These are phyloP conservation scores for Sarocladium oryzae DNA, from an alignment of 2,329 filamentous ascomycete genomes.

Conservation along the genomic window DNA sequence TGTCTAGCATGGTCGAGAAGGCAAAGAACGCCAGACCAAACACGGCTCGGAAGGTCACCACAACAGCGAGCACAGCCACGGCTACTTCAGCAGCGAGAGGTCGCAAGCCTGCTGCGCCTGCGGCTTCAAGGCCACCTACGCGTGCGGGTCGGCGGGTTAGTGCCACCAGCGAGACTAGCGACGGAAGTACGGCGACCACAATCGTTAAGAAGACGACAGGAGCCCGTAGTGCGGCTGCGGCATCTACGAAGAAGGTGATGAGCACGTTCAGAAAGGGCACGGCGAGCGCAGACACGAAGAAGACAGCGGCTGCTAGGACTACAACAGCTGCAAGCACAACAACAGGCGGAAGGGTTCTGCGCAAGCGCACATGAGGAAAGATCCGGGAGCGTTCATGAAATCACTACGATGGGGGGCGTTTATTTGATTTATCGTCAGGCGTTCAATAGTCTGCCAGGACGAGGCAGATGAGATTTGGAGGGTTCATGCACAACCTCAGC, in stretches of 20 bases:
- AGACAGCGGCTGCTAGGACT: constrained; percentile 36
- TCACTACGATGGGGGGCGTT: too few species aligned
- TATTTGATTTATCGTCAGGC: neutral
- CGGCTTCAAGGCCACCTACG: constrained; percentile 32
- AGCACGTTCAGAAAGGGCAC: constrained; percentile 44
- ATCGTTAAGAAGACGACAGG: constrained; percentile 50
- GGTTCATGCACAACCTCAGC: neutral
- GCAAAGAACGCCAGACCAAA: constrained; percentile 48
- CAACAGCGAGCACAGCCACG: constrained; percentile 39
- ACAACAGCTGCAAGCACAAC: constrained; percentile 32
- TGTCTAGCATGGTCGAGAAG: constrained; percentile 55
- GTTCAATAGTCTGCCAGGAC: neutral
- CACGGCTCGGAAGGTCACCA: constrained; percentile 39
- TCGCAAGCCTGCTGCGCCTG: constrained; percentile 28
- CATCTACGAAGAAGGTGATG: constrained; percentile 46
- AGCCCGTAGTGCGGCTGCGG: constrained; percentile 27
- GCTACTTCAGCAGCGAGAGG: constrained; percentile 26
- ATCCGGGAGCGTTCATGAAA: neutral
- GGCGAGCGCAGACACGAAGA: constrained; percentile 42
- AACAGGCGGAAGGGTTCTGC: constrained; percentile 46
- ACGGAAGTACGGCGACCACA: constrained; percentile 53
- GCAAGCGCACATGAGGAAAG: constrained; percentile 35
- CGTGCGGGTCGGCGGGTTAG: constrained; percentile 49
- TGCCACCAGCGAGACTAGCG: constrained; percentile 55
- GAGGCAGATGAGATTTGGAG: neutral